Percentiles rank a stretch among this genome's conserved stretches.
These are phyloP conservation scores for Kazachstania africana DNA, from an alignment of 805 yeast genomes.

Conservation along the genomic window DNA sequence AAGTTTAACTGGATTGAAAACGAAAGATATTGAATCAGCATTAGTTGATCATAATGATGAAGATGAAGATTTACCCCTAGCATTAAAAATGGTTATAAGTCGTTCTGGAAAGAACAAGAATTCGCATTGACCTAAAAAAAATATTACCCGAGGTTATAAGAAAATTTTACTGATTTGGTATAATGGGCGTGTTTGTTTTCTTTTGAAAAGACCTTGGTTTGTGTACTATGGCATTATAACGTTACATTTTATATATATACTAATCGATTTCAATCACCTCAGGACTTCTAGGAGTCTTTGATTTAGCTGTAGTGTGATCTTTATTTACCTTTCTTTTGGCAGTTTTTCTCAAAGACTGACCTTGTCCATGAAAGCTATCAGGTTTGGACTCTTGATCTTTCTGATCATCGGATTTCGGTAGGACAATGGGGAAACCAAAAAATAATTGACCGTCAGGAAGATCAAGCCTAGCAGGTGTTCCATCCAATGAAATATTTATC, in stretches of 20 bases:
- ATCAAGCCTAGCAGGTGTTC: slow-evolving; percentile 58
- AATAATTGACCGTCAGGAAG: slow-evolving; percentile 81
- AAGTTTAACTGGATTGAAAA: slow-evolving; percentile 2
- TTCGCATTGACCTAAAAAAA: not conserved
- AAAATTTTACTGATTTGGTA: too few species aligned
- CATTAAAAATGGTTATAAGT: slow-evolving; percentile 28
- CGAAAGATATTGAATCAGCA: slow-evolving; percentile 20
- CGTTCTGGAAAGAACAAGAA: slow-evolving; percentile 8
- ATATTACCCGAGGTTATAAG: not conserved
- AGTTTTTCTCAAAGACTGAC: slow-evolving; percentile 63
- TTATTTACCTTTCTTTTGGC: slow-evolving; percentile 55
- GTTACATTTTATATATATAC: too few species aligned
- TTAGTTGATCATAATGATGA: slow-evolving; percentile 11
- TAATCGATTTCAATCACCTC: slow-evolving; percentile 74
- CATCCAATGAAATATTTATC: slow-evolving; percentile 39
- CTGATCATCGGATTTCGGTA: slow-evolving; percentile 30
- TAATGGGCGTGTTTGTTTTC: too few species aligned
- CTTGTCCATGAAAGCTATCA: slow-evolving; percentile 46
- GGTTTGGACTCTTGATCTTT: slow-evolving; percentile 6
- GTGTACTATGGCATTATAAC: too few species aligned
- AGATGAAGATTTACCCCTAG: slow-evolving; percentile 29
- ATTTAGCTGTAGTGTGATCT: slow-evolving; percentile 42
- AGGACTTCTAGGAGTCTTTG: slow-evolving; percentile 54
- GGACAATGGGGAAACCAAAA: slow-evolving; percentile 75
- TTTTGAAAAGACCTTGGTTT: too few species aligned